Conservation (phyloP, 1,284 basidiomycete genomes). For the Flammula alnicola region DNA sequence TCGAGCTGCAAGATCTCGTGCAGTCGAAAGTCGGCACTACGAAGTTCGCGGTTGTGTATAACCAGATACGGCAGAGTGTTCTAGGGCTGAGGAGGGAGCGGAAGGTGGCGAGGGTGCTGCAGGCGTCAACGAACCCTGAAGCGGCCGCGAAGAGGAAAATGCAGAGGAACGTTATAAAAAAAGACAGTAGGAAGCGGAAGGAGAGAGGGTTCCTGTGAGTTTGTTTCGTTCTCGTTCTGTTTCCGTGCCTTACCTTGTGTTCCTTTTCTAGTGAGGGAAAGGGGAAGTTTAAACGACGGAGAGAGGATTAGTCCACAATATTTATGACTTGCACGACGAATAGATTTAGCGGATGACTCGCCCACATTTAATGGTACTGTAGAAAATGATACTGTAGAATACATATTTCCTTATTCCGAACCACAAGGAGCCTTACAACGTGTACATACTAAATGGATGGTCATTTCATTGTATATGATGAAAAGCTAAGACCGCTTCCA, state of each 20-base stretch:
- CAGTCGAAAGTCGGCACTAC: conserved; percentile 87
- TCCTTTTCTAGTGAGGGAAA: conserved; percentile 20
- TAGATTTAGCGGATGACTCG: too few relatives aligned
- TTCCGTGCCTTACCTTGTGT: background rate
- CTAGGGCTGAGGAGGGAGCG: conserved; percentile 75
- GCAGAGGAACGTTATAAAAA: conserved; percentile 71
- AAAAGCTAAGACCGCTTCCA: too few relatives aligned
- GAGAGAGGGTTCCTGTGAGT: conserved; percentile 47
- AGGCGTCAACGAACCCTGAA: conserved; percentile 75
- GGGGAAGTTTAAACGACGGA: conserved; percentile 24
- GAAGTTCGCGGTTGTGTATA: conserved; percentile 81
- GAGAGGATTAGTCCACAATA: conserved; percentile 21
- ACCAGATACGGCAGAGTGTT: conserved; percentile 75
- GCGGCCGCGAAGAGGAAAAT: conserved; percentile 77
- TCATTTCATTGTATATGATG: too few relatives aligned
- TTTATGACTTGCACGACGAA: too few relatives aligned
- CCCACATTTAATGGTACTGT: too few relatives aligned
- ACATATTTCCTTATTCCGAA: too few relatives aligned
- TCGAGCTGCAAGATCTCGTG: conserved; percentile 88
- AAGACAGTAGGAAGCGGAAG: conserved; percentile 85
- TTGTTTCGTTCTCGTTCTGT: background rate
- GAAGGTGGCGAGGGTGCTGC: conserved; percentile 65
- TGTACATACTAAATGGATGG: too few relatives aligned
- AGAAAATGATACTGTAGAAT: too few relatives aligned
- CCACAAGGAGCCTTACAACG: too few relatives aligned